Conservation (phyloP, 2,329 filamentous ascomycete genomes). For the Metarhizium anisopliae region DNA sequence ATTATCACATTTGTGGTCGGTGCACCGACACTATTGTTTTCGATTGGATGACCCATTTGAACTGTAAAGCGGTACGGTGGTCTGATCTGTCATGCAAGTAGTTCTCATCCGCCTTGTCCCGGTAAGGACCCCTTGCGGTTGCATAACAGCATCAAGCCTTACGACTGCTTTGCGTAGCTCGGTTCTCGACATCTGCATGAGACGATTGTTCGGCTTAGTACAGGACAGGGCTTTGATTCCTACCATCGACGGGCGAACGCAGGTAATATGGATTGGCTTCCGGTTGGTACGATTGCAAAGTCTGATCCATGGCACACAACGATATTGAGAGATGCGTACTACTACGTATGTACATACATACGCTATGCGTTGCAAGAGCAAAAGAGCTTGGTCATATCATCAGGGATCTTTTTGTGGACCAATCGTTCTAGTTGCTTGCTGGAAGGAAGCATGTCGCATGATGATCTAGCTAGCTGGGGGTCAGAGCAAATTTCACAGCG, state of each 20-base stretch:
- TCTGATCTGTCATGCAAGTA: not conserved
- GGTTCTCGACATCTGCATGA: not conserved
- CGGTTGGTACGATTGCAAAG: not conserved
- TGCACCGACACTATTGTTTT: not conserved
- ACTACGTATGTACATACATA: not conserved
- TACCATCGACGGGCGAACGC: not conserved
- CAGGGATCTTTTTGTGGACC: not conserved
- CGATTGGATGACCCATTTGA: not conserved
- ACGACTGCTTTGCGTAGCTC: not conserved
- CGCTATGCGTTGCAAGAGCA: not conserved
- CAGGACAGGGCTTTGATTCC: not conserved
- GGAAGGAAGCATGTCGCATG: too few relatives aligned
- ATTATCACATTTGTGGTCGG: not conserved
- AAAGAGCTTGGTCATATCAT: too few relatives aligned
- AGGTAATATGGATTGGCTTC: not conserved
- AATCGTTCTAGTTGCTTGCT: too few relatives aligned
- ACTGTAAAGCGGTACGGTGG: not conserved
- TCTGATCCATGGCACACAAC: not conserved
- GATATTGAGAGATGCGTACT: not conserved
- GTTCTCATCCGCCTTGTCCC: not conserved
- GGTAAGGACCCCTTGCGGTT: not conserved
- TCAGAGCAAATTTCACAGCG: too few relatives aligned
- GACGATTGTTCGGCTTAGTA: not conserved
- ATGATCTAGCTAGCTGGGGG: too few relatives aligned
- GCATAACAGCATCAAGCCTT: not conserved